Evolutionary conservation across 768 basidiomycete species (phyloP), one percentile per base, ranked within the genome.

Genomic region (Pulveroboletus frians): DNA sequence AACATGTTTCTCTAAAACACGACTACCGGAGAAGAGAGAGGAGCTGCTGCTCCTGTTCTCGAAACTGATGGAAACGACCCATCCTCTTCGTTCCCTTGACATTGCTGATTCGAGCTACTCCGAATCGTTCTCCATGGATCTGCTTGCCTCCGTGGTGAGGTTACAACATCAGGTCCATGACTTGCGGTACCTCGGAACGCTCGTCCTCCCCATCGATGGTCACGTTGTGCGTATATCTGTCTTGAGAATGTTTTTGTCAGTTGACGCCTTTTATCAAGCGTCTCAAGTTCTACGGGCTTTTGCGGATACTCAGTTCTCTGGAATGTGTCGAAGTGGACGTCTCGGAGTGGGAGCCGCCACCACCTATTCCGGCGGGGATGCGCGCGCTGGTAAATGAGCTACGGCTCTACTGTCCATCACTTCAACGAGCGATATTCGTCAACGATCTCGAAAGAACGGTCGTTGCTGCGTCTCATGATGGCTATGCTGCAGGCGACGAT

Each of bases 1-100:
- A 65, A 84, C 83, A 6, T 85, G 84, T 58, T 82, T 85, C 63
- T 83, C 83, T 20, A 70, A 71, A 44, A 69, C 77, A n/a, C 71
- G 69, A 43, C 44, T 67, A 2, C 59, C 55, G 5, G 78, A 76
- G 38, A 83, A 83, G 67, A 71, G 73, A 29, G 66, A 68, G 1
- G 84, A 86, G 61, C 66, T 84, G 68, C 54, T 58, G 0, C 54
- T 71, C 1, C 67, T 85, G 20, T 65, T 83, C 46, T 69, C 72
- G 4, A 75, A 71, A 39, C 60, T 84, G 38, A 68, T 59, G 41
- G 69, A 65, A 13, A 77, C 81, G 4, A 73, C 73, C 4, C 57
- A 56, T 18, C 56, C 75, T 14, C 59, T 83, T 34, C 71, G 65
- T 32, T 74, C 83, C 1, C 71, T 86, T 6, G 82, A 85, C 55